Conservation (phyloP, 2,329 filamentous ascomycete genomes). For the Hypoxylon rubiginosum region DNA sequence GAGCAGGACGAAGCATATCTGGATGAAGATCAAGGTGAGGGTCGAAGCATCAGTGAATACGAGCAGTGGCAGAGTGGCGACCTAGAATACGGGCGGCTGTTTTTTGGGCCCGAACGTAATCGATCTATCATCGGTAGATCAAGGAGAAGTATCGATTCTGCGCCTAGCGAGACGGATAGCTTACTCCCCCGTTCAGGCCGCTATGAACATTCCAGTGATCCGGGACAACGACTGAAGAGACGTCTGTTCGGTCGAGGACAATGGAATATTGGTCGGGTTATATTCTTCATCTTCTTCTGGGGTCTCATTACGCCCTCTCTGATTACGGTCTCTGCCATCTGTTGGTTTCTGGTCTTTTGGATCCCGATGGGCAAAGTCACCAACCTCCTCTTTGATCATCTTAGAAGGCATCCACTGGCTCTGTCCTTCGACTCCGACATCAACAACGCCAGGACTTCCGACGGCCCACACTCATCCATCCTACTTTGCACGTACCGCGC, state of each 20-base stretch:
- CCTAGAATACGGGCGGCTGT: conserved; percentile 92
- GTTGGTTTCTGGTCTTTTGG: conserved; percentile 97
- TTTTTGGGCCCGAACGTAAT: conserved; percentile 87
- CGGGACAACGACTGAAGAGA: conserved; percentile 73
- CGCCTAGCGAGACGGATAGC: conserved; percentile 87
- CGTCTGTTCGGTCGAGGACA: conserved; percentile 93
- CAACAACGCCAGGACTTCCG: conserved; percentile 77
- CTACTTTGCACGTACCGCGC: conserved; percentile 97
- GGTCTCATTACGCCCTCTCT: conserved; percentile 88
- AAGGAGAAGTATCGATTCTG: conserved; percentile 89
- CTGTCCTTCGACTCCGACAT: conserved; percentile 92
- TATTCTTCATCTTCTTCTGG: conserved; percentile 98
- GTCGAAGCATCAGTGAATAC: conserved; percentile 97
- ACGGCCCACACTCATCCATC: conserved; percentile 84
- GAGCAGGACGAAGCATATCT: conserved; percentile 94
- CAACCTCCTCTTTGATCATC: conserved; percentile 88
- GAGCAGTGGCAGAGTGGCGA: conserved; percentile 99
- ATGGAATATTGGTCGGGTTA: conserved; percentile 93
- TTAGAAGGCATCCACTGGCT: conserved; percentile 91
- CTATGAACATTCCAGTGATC: conserved; percentile 61
- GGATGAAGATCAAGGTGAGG: conserved; percentile 95
- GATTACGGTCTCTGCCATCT: conserved; percentile 86
- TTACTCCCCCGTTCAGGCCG: conserved; percentile 75
- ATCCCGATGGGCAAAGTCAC: conserved; percentile 99
- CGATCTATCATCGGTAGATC: conserved; percentile 88